Evolutionary conservation across 2,329 filamentous ascomycete species (phyloP).

Genomic region (Akanthomyces lecanii): DNA sequence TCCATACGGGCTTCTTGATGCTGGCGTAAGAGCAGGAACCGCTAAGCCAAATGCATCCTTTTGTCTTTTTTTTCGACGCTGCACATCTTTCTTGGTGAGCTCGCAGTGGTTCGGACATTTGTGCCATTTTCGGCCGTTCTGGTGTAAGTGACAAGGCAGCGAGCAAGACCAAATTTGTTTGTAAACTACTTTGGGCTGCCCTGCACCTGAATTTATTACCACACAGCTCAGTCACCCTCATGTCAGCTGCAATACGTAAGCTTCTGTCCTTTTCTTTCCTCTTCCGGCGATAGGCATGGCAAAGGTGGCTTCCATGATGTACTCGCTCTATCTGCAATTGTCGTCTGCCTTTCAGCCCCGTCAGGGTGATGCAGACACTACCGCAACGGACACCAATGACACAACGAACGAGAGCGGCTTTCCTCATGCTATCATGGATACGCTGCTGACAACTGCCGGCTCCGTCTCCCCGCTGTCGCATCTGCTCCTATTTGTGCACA

Average conservation of each 20-base stretch:
- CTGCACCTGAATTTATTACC: too few species aligned
- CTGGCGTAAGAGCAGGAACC: too few species aligned
- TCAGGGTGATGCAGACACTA: neutral
- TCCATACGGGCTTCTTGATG: too few species aligned
- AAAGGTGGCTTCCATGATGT: conserved; percentile 11
- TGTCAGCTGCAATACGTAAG: neutral
- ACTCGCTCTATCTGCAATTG: conserved; percentile 6
- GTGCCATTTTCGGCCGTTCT: too few species aligned
- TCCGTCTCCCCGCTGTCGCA: conserved; percentile 39
- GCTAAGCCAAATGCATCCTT: too few species aligned
- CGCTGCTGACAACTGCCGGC: conserved; percentile 42
- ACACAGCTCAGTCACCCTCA: neutral
- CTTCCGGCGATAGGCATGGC: neutral
- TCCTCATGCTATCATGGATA: conserved; percentile 36
- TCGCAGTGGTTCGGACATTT: too few species aligned
- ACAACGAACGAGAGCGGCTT: conserved; percentile 16
- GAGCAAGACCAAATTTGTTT: too few species aligned
- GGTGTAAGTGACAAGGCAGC: too few species aligned
- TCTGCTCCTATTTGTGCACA: conserved; percentile 42
- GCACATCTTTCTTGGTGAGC: too few species aligned
- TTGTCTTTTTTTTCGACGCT: too few species aligned
- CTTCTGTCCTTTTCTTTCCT: neutral
- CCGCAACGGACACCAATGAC: neutral
- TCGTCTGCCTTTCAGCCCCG: neutral
- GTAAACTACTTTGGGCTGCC: too few species aligned